Base-by-base conservation (phyloP, 2,329 filamentous ascomycete species). In the Penicillium capsulatum region DNA sequence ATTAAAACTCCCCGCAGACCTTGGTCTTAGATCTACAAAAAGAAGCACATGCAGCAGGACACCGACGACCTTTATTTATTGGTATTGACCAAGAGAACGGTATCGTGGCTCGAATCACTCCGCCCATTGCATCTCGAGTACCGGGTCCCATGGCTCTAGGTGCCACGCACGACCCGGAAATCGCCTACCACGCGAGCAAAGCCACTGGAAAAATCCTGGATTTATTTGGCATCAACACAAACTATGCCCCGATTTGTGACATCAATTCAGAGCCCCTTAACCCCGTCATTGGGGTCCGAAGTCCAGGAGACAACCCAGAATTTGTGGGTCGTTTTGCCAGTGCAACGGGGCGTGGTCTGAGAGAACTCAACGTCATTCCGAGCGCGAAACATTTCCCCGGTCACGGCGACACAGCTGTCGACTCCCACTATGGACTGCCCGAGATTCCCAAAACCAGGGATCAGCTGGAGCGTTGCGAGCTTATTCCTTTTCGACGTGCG, bases 371-470 rank as follows among this genome's bases (percentile, higher is more conserved):
- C 5, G 53, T 72, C 15, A 52, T 70, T 4, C 62, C 69, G 4
- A 69, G 65, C 37, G 60, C 68, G 1, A 72, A 72, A 47, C 66
- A 71, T 55, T 71, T 72, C 27, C 69, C 68, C 3, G 67, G 69
- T 0, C 68, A 70, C 48, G 67, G 66, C 17, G 64, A 70, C 43
- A 71, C 66, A 0, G 63, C 62, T n/a, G 59, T 68, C 0, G 67
- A 71, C 45, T 71, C 66, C 2, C 67, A 71, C 49, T 64, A 64
- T 53, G 66, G 66, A 2, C 51, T 70, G 15, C 67, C 68, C 0
- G 51, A 66, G 1, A 66, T 71, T 13, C 40, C 47, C 0, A 71
- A 70, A 40, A 58, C 48, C 2, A 57, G 59, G 31, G 59, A 59
- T 16, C 47, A 66, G 16, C 47, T 71, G 15, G 66, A 70, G 35